Evolutionary conservation across 345 rosid species (phyloP).

Genomic region (Gossypium australe): DNA sequence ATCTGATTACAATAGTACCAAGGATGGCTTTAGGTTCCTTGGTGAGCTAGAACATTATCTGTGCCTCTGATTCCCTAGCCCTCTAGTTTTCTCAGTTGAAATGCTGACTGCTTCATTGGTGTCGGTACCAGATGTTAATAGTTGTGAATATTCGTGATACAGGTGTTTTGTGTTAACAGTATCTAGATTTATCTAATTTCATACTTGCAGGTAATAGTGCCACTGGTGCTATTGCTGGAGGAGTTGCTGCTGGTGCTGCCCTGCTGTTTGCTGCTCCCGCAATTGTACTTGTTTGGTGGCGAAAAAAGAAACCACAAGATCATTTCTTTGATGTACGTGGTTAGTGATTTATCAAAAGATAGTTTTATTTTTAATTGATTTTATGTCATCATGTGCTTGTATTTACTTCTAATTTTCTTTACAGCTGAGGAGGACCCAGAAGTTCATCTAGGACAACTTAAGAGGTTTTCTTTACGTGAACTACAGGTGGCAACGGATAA

Average conservation of each 20-base stretch:
- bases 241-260: constrained; percentile 98
- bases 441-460: constrained; percentile 94
- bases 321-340: constrained; percentile 95
- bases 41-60: neutral
- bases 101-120: neutral
- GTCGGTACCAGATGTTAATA: neutral
- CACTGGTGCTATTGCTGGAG: constrained; percentile 97
- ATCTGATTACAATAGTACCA: neutral
- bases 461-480: constrained; percentile 87
- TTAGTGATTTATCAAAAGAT: constrained; percentile 27
- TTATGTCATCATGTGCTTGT: neutral
- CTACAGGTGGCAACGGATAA: constrained; percentile 89
- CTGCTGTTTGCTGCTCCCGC: constrained; percentile 96
- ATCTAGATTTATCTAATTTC: constrained; percentile 4
- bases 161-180: neutral
- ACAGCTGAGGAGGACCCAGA: constrained; percentile 99
- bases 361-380: neutral
- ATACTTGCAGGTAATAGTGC: constrained; percentile 51
- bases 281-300: constrained; percentile 95
- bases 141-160: neutral
- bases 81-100: neutral
- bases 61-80: neutral
- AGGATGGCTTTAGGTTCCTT: constrained; percentile 2
- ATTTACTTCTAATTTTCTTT: constrained; percentile 3
- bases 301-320: constrained; percentile 79